Evolutionary conservation across 2,329 filamentous ascomycete species (phyloP).

Genomic region (Orbilia oligospora): DNA sequence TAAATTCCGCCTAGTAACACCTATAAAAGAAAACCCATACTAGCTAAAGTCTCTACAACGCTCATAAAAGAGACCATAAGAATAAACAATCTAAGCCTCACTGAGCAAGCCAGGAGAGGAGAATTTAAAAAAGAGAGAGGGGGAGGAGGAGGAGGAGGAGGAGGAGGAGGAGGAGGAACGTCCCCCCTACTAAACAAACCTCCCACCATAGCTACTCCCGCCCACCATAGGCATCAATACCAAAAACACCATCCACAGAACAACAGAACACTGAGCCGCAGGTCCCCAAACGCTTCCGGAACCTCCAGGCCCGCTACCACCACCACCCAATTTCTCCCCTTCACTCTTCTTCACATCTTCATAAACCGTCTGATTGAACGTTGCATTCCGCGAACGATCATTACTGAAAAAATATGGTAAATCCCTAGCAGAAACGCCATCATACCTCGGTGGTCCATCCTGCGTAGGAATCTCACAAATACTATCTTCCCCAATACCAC

Average conservation of each 20-base stretch:
- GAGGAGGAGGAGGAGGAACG: too few species aligned
- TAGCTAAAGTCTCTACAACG: not conserved
- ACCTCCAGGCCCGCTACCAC: too few species aligned
- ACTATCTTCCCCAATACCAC: constrained; percentile 63
- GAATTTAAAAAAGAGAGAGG: too few species aligned
- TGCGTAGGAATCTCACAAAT: constrained; percentile 72
- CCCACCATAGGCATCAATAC: constrained; percentile 3
- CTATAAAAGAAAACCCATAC: not conserved
- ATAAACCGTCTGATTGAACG: constrained; percentile 55
- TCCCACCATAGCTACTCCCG: not conserved
- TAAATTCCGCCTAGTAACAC: not conserved
- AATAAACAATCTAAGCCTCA: not conserved
- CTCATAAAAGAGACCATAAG: not conserved
- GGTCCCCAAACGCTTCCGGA: not conserved
- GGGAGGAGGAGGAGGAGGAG: not conserved
- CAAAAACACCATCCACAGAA: constrained; percentile 23
- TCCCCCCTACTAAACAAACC: not conserved
- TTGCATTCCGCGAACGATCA: constrained; percentile 41
- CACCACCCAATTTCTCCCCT: constrained; percentile 11
- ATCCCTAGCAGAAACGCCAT: not conserved
- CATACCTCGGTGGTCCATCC: constrained; percentile 65
- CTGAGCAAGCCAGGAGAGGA: not conserved
- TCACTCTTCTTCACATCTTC: constrained; percentile 34
- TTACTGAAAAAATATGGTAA: constrained; percentile 59
- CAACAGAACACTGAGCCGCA: constrained; percentile 13